phyloP scores from a whole-genome alignment of 2,329 filamentous ascomycete species.

The Xylariales sp. region DNA sequence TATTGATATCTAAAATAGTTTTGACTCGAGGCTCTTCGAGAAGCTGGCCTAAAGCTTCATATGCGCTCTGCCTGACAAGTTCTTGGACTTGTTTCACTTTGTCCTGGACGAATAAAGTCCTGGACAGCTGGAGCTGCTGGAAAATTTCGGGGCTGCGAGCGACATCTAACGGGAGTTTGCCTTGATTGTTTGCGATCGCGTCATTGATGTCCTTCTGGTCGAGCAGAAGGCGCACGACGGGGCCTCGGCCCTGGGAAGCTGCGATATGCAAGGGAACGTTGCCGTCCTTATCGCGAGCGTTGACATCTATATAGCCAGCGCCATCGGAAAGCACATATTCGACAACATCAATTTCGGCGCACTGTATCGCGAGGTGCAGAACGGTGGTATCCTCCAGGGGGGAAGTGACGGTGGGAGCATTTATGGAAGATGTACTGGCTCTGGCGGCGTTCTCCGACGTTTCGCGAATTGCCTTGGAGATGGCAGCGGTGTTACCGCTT shows the following conservation, averaged over 20 bases:
- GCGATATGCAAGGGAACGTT: conserved; percentile 92
- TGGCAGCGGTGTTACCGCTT: conserved; percentile 84
- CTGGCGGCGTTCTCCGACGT: conserved; percentile 48
- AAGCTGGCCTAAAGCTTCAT: conserved; percentile 72
- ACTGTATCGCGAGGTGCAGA: conserved; percentile 90
- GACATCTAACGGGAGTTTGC: conserved; percentile 81
- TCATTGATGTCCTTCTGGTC: conserved; percentile 85
- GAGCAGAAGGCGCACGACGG: conserved; percentile 78
- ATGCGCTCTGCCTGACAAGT: conserved; percentile 67
- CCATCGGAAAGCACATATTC: conserved; percentile 88
- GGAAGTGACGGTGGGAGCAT: conserved; percentile 33
- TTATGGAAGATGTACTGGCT: conserved; percentile 53
- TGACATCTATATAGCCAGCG: conserved; percentile 68
- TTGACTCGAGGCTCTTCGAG: conserved; percentile 82
- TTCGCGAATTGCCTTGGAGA: conserved; percentile 79
- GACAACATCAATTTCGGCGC: conserved; percentile 85
- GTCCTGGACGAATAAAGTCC: conserved; percentile 83
- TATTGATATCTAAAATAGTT: conserved; percentile 87
- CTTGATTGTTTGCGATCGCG: conserved; percentile 76
- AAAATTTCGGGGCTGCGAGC: conserved; percentile 93
- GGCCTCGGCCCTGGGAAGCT: conserved; percentile 72
- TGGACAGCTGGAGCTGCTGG: conserved; percentile 85
- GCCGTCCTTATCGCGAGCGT: conserved; percentile 86
- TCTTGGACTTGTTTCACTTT: conserved; percentile 83
- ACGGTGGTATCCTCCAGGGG: conserved; percentile 79